phyloP scores from a whole-genome alignment of 345 rosid species.

The Gossypium rotundifolium region DNA sequence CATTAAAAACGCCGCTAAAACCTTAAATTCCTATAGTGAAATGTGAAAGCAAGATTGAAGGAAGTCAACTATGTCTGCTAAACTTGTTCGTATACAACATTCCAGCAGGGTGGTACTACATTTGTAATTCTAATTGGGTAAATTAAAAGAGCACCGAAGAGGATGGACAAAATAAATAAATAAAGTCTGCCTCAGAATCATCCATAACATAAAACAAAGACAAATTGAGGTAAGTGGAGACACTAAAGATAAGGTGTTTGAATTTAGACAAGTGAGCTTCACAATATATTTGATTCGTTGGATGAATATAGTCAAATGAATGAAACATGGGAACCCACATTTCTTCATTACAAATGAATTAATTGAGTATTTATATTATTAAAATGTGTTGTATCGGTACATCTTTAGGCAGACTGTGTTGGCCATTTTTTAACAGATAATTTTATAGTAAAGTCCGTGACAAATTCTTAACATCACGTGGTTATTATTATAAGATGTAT shows the following conservation, averaged over 20 bases:
- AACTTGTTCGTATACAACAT: neutral
- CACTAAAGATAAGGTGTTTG: neutral
- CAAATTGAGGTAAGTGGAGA: neutral
- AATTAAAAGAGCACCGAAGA: neutral
- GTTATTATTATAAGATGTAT: too few relatives aligned
- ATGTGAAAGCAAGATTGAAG: neutral
- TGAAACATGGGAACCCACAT: neutral
- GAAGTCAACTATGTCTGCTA: neutral
- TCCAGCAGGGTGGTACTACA: neutral
- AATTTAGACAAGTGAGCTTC: neutral
- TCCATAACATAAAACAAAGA: neutral
- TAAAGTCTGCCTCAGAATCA: neutral
- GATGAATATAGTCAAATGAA: neutral
- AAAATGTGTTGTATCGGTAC: too few relatives aligned
- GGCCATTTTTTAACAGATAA: too few relatives aligned
- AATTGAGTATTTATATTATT: too few relatives aligned
- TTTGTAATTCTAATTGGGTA: neutral
- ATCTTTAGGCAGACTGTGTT: too few relatives aligned
- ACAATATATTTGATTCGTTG: neutral
- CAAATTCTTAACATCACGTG: too few relatives aligned
- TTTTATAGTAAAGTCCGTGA: too few relatives aligned
- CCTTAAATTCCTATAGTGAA: too few relatives aligned
- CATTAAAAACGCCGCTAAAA: too few relatives aligned
- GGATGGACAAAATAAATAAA: neutral
- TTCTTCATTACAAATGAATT: too few relatives aligned